These are phyloP conservation scores for Silene uniflora DNA, from an alignment of 148 eudicot species.

Conservation along the genomic window DNA sequence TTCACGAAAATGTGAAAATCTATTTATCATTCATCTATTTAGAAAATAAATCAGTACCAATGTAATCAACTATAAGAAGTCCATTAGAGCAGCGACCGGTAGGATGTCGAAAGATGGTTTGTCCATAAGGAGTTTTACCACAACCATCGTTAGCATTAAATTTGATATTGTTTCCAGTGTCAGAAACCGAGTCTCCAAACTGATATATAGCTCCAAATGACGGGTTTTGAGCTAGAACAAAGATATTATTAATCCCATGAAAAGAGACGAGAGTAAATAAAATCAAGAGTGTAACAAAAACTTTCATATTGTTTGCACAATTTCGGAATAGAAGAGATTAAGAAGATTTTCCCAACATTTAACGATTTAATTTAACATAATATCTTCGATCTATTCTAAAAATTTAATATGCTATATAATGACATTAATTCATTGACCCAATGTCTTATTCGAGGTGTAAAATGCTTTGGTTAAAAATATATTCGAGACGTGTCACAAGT, in stretches of 20 bases:
- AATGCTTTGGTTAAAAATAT: too few species aligned
- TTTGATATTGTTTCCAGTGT: slow-evolving; percentile 19
- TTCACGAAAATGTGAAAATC: too few species aligned
- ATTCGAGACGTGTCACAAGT: too few species aligned
- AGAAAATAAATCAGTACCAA: slow-evolving; percentile 14
- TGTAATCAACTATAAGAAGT: slow-evolving; percentile 22
- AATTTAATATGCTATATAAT: too few species aligned
- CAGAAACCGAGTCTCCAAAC: slow-evolving; percentile 27
- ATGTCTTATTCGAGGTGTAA: too few species aligned
- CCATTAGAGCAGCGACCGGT: slow-evolving; percentile 32
- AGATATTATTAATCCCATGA: background rate
- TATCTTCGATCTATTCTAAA: too few species aligned
- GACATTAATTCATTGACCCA: too few species aligned
- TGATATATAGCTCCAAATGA: slow-evolving; percentile 13
- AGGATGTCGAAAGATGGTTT: slow-evolving; percentile 2
- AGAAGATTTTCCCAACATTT: too few species aligned
- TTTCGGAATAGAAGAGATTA: too few species aligned
- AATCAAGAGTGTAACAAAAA: background rate
- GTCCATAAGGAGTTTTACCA: slow-evolving; percentile 20
- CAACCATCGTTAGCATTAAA: background rate
- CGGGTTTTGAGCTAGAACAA: background rate
- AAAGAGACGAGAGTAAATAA: background rate
- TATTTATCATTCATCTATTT: too few species aligned
- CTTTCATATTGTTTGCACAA: background rate
- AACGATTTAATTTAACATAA: too few species aligned